Conservation (phyloP, 768 basidiomycete species). For the Flagelloscypha sp. region DNA sequence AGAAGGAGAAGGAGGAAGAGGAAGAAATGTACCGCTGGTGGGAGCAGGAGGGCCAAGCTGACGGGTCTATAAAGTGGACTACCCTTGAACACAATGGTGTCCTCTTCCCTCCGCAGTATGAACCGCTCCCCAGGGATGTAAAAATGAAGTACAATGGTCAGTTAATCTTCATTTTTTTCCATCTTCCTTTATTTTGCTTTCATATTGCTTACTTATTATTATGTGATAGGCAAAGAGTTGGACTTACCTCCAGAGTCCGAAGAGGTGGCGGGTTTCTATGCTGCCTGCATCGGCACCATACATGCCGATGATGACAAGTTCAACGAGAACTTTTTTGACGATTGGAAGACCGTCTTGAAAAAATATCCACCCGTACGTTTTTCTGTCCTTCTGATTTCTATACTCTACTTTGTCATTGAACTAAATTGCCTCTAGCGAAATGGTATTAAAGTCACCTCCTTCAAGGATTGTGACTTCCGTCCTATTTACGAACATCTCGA, state of each 20-base stretch:
- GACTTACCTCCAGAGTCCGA: conserved; percentile 80
- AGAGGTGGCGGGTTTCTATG: conserved; percentile 97
- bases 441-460: conserved; percentile 63
- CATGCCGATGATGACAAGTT: conserved; percentile 85
- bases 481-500: conserved; percentile 94
- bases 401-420: conserved; percentile 2
- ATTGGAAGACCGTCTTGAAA: conserved; percentile 73
- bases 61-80: conserved; percentile 82
- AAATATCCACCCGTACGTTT: conserved; percentile 74
- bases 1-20: conserved; percentile 59
- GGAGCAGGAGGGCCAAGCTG: conserved; percentile 67
- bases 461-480: conserved; percentile 85
- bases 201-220: not conserved
- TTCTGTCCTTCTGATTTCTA: conserved; percentile 6
- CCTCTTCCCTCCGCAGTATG: conserved; percentile 92
- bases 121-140: conserved; percentile 69
- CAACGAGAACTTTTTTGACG: conserved; percentile 92
- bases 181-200: conserved; percentile 8
- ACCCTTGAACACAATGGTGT: conserved; percentile 95
- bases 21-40: conserved; percentile 81
- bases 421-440: conserved; percentile 40
- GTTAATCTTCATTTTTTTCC: conserved; percentile 15
- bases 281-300: conserved; percentile 83
- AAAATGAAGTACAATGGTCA: conserved; percentile 95
- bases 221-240: conserved; percentile 70